These are phyloP conservation scores for Salinomyces thailandicus DNA, from an alignment of 2,329 filamentous ascomycete species.

Conservation along the genomic window DNA sequence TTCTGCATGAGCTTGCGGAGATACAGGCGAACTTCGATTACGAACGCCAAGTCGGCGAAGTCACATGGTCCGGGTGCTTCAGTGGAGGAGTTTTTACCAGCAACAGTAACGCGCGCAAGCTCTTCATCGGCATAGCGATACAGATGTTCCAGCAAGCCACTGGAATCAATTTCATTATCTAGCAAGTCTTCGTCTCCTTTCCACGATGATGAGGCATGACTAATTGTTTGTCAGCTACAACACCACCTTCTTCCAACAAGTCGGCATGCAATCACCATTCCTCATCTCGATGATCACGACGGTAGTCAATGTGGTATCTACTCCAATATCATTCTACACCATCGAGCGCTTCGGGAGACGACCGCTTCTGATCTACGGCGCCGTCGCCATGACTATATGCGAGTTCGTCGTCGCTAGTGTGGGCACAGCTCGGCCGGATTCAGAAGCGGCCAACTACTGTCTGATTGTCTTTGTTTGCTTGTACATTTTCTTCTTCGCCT, in stretches of 20 bases:
- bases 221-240: constrained; percentile 37
- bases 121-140: constrained; percentile 35
- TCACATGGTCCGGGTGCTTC: constrained; percentile 44
- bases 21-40: constrained; percentile 85
- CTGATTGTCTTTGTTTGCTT: constrained; percentile 80
- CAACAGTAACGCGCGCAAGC: constrained; percentile 41
- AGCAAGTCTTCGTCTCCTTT: constrained; percentile 10
- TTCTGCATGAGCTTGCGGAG: constrained; percentile 70
- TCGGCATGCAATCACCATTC: constrained; percentile 67
- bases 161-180: constrained; percentile 80
- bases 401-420: constrained; percentile 76
- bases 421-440: constrained; percentile 29
- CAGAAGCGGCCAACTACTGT: constrained; percentile 40
- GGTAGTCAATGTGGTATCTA: constrained; percentile 77
- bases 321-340: constrained; percentile 78
- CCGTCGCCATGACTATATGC: constrained; percentile 69
- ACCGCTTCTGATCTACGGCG: constrained; percentile 66
- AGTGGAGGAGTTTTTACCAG: constrained; percentile 42
- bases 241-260: constrained; percentile 72
- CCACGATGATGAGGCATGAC: too few species aligned
- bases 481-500: constrained; percentile 87
- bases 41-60: constrained; percentile 57
- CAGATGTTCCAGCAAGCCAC: constrained; percentile 52
- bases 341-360: constrained; percentile 77
- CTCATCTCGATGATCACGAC: constrained; percentile 77